Conservation (phyloP, 2,329 filamentous ascomycete species). For the Rutstroemia sydowiana region DNA sequence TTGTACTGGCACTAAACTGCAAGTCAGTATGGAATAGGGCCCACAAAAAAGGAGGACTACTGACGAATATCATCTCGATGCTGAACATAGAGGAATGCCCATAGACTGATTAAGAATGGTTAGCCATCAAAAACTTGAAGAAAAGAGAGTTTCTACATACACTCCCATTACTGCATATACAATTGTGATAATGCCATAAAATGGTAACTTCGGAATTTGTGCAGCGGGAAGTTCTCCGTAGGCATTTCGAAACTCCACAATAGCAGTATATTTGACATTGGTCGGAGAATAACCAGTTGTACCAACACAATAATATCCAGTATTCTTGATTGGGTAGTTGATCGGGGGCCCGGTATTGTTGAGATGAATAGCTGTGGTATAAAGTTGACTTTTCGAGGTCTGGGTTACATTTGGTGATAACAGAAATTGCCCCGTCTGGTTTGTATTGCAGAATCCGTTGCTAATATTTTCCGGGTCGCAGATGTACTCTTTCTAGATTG, state of each 20-base stretch:
- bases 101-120: constrained; percentile 49
- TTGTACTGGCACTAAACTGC: constrained; percentile 72
- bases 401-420: constrained; percentile 68
- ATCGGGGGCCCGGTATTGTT: constrained; percentile 62
- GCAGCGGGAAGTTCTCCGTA: constrained; percentile 93
- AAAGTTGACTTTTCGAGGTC: constrained; percentile 61
- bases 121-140: constrained; percentile 5
- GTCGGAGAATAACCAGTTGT: constrained; percentile 62
- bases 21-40: constrained; percentile 29
- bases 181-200: constrained; percentile 91
- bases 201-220: constrained; percentile 93
- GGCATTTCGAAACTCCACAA: constrained; percentile 89
- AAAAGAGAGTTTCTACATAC: constrained; percentile 35
- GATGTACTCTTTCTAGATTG: constrained; percentile 54
- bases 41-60: constrained; percentile 25
- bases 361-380: constrained; percentile 75
- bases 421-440: constrained; percentile 80
- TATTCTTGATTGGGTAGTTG: constrained; percentile 80
- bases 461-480: constrained; percentile 68
- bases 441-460: constrained; percentile 63
- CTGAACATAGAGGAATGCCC: constrained; percentile 93
- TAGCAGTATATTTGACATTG: constrained; percentile 60
- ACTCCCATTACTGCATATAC: constrained; percentile 81
- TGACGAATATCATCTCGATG: constrained; percentile 83
- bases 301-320: constrained; percentile 92